Evolutionary conservation across 2,329 filamentous ascomycete species (phyloP).

Genomic region (Fusarium transvaalense): DNA sequence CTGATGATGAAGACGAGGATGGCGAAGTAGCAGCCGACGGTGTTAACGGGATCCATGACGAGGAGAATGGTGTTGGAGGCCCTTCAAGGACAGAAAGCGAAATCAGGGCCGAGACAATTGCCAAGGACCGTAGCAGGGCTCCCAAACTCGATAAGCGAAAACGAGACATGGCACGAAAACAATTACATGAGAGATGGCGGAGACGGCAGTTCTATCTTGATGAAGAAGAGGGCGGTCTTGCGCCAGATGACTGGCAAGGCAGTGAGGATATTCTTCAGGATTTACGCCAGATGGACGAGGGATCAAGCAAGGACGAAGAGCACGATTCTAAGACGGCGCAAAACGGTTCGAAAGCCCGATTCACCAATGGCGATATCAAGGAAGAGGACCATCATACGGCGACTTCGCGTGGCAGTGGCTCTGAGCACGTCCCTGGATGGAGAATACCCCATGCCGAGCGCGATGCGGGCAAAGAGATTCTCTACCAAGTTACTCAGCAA

Average conservation of each 20-base stretch:
- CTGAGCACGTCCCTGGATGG: slow-evolving; percentile 81
- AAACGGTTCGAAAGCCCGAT: slow-evolving; percentile 83
- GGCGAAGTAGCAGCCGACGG: slow-evolving; percentile 38
- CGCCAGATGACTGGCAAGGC: slow-evolving; percentile 73
- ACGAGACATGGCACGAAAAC: slow-evolving; percentile 61
- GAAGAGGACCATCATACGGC: slow-evolving; percentile 79
- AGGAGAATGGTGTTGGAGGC: slow-evolving; percentile 48
- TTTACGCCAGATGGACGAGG: slow-evolving; percentile 54
- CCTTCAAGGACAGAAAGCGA: slow-evolving; percentile 57
- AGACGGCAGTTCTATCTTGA: slow-evolving; percentile 85
- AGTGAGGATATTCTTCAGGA: slow-evolving; percentile 68
- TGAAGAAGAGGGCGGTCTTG: slow-evolving; percentile 81
- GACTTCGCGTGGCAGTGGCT: slow-evolving; percentile 77
- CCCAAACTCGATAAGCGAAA: slow-evolving; percentile 57
- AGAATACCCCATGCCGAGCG: slow-evolving; percentile 83
- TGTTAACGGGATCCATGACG: slow-evolving; percentile 44
- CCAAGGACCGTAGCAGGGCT: slow-evolving; percentile 53
- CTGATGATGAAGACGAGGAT: slow-evolving; percentile 49
- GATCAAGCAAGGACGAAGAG: slow-evolving; percentile 58
- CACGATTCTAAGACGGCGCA: slow-evolving; percentile 69
- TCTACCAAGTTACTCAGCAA: slow-evolving; percentile 93
- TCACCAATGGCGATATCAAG: slow-evolving; percentile 78
- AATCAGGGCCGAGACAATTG: slow-evolving; percentile 55
- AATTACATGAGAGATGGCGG: slow-evolving; percentile 79
- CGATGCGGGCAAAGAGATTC: slow-evolving; percentile 86